Evolutionary conservation across 495 filamentous ascomycete genomes (phyloP).

Genomic region (Pyronema omphalodes): DNA sequence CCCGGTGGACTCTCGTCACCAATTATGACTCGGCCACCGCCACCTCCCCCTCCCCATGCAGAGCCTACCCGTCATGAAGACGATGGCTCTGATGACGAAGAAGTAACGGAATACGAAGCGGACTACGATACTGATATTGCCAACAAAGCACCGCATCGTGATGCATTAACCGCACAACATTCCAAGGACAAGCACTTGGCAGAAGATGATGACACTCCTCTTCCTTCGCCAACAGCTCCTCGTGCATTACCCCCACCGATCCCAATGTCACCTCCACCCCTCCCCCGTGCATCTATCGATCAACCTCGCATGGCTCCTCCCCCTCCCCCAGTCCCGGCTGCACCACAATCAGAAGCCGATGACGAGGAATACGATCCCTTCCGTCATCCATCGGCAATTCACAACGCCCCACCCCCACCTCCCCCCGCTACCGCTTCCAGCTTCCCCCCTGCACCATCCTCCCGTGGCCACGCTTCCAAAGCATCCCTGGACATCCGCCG

Average conservation of each 20-base stretch:
- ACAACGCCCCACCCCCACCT: conserved; percentile 14
- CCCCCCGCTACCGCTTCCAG: conserved; percentile 10
- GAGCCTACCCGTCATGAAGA: conserved; percentile 58
- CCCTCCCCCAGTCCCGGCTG: conserved; percentile 31
- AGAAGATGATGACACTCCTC: conserved; percentile 30
- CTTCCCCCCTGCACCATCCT: conserved; percentile 19
- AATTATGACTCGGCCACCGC: conserved; percentile 30
- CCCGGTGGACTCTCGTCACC: conserved; percentile 21
- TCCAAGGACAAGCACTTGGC: conserved; percentile 46
- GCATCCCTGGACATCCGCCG: conserved; percentile 42
- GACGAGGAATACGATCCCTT: conserved; percentile 42
- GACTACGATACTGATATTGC: conserved; percentile 98
- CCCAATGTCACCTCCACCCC: conserved; percentile 36
- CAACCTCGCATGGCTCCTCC: conserved; percentile 54
- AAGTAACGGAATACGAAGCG: conserved; percentile 86
- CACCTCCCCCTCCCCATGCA: conserved; percentile 38
- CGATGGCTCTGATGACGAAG: conserved; percentile 37
- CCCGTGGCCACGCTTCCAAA: conserved; percentile 7
- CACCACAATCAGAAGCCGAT: conserved; percentile 29
- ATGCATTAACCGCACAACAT: conserved; percentile 69
- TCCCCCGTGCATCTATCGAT: conserved; percentile 40
- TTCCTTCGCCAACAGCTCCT: conserved; percentile 30
- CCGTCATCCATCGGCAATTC: conserved; percentile 26
- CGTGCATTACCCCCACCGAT: conserved; percentile 29
- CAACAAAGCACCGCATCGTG: conserved; percentile 71